Evolutionary conservation across 768 basidiomycete genomes (phyloP), one percentile per base, ranked within the genome.

Genomic region (Candolleomyces efflorescens): DNA sequence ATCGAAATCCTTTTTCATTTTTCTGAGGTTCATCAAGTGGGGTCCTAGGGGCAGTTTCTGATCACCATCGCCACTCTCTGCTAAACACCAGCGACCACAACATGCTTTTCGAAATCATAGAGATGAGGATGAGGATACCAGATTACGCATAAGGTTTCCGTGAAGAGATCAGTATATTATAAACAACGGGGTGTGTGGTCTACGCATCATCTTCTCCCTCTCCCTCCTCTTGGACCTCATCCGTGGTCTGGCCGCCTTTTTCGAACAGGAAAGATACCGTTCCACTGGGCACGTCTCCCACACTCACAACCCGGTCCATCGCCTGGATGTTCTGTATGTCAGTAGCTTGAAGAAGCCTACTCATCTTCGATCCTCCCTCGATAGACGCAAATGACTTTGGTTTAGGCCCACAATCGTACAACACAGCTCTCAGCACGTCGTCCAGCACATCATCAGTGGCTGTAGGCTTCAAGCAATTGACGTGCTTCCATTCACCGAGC

Each of bases 401-500:
- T 47, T 49, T 22, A 12, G 55, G 49, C 36, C 36, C 46, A 9
- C 54, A 53, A 15, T 45, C 53, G 22, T 47, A 46, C 13, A 63
- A 37, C 22, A 90, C 72, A 51, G 72, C 76, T 7, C 79, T 81
- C 20, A 94, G 77, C 52, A 91, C 72, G 23, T 79, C 77, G 68
- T 94, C 92, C 49, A 84, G 80, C 50, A 93, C 76, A 15, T 78
- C 69, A 20, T 82, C 76, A 46, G 68, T 66, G 1, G 79, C 73
- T 15, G 71, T 67, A 5, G 72, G 63, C 46, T 72, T 75, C 18
- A 90, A 71, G 66, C 91, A 90, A 66, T 92, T 84, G 69, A 93
- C 82, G 66, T 96, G 94, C 22, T 80, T 86, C 92, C 93, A 96
- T 65, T 90, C 84, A 45, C 83, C 82, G 32, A 96, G 78, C 3